phyloP scores from a whole-genome alignment of 345 rosid genomes.

The Hypericum perforatum region DNA sequence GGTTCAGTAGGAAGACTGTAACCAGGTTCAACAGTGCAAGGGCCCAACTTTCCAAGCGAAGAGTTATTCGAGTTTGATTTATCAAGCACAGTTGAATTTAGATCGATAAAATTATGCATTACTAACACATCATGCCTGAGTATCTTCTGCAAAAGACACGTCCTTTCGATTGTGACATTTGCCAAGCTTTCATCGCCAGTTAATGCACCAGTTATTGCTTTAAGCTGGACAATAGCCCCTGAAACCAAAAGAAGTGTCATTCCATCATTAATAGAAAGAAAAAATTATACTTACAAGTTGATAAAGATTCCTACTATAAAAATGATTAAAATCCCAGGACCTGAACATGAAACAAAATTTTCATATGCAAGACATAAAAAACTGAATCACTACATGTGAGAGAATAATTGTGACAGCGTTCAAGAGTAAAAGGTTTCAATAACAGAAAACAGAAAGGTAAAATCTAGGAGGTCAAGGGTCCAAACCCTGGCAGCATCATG shows the following conservation, averaged over 20 bases:
- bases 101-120: slow-evolving; percentile 39
- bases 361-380: too few species aligned
- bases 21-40: slow-evolving; percentile 21
- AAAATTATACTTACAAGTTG: too few species aligned
- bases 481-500: slow-evolving; percentile 4
- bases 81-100: slow-evolving; percentile 25
- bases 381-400: too few species aligned
- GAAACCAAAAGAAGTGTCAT: not conserved
- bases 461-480: too few species aligned
- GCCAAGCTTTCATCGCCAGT: slow-evolving; percentile 43
- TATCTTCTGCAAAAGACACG: slow-evolving; percentile 32
- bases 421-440: too few species aligned
- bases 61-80: slow-evolving; percentile 29
- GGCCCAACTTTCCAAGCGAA: slow-evolving; percentile 15
- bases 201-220: slow-evolving; percentile 38
- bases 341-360: too few species aligned
- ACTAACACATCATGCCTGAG: slow-evolving; percentile 50
- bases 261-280: too few species aligned
- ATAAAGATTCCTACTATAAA: too few species aligned
- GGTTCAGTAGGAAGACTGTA: slow-evolving; percentile 25
- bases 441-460: too few species aligned
- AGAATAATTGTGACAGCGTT: too few species aligned
- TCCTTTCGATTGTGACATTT: slow-evolving; percentile 30
- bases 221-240: slow-evolving; percentile 66
- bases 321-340: too few species aligned